Conservation (phyloP, 495 filamentous ascomycete species). For the Penicillium alfredii region DNA sequence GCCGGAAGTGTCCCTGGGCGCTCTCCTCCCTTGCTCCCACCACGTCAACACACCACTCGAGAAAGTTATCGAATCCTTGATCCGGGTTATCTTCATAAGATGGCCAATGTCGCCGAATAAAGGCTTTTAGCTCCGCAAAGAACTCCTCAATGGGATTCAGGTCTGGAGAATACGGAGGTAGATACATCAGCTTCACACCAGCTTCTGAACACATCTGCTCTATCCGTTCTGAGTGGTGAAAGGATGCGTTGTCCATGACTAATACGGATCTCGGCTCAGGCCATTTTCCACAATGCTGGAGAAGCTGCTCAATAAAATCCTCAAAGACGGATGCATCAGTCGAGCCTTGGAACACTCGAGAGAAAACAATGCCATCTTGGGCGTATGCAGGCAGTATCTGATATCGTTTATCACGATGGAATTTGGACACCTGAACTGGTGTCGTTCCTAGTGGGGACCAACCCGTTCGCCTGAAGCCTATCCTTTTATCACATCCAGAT, state of each 20-base stretch:
- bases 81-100: conserved; percentile 27
- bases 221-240: conserved; percentile 27
- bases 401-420: conserved; percentile 26
- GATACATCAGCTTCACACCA: conserved; percentile 29
- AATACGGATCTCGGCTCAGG: conserved; percentile 38
- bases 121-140: conserved; percentile 24
- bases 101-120: conserved; percentile 12
- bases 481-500: conserved; percentile 10
- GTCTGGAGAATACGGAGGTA: conserved; percentile 23
- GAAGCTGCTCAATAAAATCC: conserved; percentile 37
- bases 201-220: conserved; percentile 26
- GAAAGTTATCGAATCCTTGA: conserved; percentile 29
- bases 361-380: conserved; percentile 32
- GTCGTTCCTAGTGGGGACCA: conserved; percentile 28
- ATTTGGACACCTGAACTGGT: conserved; percentile 27
- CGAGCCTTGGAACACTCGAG: conserved; percentile 31
- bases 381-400: conserved; percentile 38
- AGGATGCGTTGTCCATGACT: conserved; percentile 41
- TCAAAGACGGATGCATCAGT: conserved; percentile 36
- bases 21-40: conserved; percentile 18
- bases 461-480: conserved; percentile 23
- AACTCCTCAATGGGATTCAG: conserved; percentile 29
- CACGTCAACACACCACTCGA: conserved; percentile 24
- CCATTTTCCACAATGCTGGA: conserved; percentile 31
- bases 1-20: conserved; percentile 24